Base-by-base conservation (phyloP, 768 basidiomycete genomes). In the Mycena chlorophos region DNA sequence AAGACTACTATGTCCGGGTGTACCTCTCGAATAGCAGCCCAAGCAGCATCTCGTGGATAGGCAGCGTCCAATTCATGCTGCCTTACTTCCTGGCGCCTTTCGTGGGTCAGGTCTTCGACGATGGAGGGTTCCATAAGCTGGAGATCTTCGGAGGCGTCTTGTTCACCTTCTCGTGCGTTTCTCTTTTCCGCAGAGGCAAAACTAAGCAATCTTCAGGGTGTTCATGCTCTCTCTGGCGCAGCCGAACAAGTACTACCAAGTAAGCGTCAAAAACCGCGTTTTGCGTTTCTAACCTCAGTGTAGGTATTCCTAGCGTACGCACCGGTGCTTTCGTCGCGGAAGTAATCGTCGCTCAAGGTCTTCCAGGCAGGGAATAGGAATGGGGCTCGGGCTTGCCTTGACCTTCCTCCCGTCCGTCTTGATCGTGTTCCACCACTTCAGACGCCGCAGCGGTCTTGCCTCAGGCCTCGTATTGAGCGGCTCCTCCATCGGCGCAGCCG, bases 171-270 rank as follows among this genome's bases (percentile, higher is more conserved):
- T 48, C 46, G 46, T 48, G 14, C 46, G 46, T 27, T 29, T 10
- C 16, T 25, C 13, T 48, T 48, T 25, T 16, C 25, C 13, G 5
- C 27, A 8, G 12, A 25, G 12, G 14, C 16, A 13, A 5, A 8
- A 13, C 27, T 48, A 5, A 48, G 5, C 5, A 20, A 10, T 20
- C 16, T 48, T 20, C 20, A 48, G 46, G 6, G 46, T 48, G 13
- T 48, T 48, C 46, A 48, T 48, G 46, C 27, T 48, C 13, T 48
- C 46, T 6, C 25, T 48, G 23, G 46, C 46, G 23, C 6, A 48
- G 27, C 20, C 6, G 16, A 29, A 29, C 16, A 6, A 48, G 16
- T 48, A 48, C 27, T 48, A 48, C 27, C 46, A 48, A 25, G 27
- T 48, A 23, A 13, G 10, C 46, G 8, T 6, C 46, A 25, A 48